Evolutionary conservation across 1,284 basidiomycete genomes (phyloP).

Genomic region (Fomitopsis schrenkii): DNA sequence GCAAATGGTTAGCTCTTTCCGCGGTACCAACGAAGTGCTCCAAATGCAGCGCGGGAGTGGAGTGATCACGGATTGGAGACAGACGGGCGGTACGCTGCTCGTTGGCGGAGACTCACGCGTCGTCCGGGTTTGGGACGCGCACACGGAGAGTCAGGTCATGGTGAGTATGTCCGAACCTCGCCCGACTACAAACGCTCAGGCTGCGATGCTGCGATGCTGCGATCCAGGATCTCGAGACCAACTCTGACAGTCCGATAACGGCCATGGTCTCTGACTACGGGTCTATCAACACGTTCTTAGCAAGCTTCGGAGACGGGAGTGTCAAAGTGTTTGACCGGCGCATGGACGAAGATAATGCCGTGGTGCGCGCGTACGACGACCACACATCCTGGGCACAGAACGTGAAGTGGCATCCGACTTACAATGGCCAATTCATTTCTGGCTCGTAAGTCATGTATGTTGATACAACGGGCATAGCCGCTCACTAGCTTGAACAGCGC

Average conservation of each 20-base stretch:
- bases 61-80: constrained; percentile 92
- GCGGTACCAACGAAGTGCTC: constrained; percentile 81
- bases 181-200: neutral
- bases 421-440: constrained; percentile 78
- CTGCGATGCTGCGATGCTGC: neutral
- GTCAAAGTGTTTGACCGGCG: constrained; percentile 93
- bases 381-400: constrained; percentile 93
- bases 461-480: neutral
- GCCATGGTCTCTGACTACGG: constrained; percentile 80
- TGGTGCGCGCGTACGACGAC: constrained; percentile 78
- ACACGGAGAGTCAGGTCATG: constrained; percentile 81
- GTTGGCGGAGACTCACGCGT: constrained; percentile 90
- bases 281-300: constrained; percentile 79
- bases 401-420: constrained; percentile 80
- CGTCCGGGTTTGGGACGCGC: constrained; percentile 94
- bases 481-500: constrained; percentile 44
- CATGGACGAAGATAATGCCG: constrained; percentile 79
- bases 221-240: constrained; percentile 79
- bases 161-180: constrained; percentile 39
- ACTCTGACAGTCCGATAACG: constrained; percentile 88
- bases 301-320: constrained; percentile 91
- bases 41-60: constrained; percentile 75
- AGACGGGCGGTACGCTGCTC: constrained; percentile 79
- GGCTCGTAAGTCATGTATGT: constrained; percentile 33
- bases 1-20: constrained; percentile 92